These are phyloP conservation scores for Cymbomonas tetramitiformis DNA, from an alignment of 139 green algal species.

Conservation along the genomic window DNA sequence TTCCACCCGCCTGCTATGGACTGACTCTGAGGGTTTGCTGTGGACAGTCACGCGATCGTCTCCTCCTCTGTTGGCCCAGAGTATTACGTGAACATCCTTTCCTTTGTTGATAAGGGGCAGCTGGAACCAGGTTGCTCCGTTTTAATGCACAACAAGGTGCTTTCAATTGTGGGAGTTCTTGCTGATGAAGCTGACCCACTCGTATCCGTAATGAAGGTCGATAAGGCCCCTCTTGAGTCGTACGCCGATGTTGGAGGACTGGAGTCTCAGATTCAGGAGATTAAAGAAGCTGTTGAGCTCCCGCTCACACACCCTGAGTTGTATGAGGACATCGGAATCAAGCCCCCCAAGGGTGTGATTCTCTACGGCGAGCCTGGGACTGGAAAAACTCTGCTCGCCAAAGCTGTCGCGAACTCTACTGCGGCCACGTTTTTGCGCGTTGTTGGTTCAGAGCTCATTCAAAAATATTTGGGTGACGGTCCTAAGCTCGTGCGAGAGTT, in stretches of 20 bases:
- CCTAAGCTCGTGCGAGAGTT: constrained; percentile 93
- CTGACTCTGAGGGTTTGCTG: no score
- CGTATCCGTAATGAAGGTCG: constrained; percentile 98
- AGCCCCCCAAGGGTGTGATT: constrained; percentile 96
- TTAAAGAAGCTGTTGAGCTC: constrained; percentile 99
- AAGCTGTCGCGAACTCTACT: constrained; percentile 92
- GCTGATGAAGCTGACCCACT: constrained; percentile 94
- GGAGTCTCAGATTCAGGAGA: constrained; percentile 90
- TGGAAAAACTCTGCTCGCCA: constrained; percentile 92
- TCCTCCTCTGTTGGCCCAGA: constrained; percentile 83
- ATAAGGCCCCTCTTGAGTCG: constrained; percentile 87
- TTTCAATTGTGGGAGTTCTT: constrained; percentile 89
- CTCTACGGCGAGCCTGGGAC: constrained; percentile 93
- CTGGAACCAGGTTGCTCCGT: constrained; percentile 93
- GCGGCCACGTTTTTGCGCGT: constrained; percentile 91
- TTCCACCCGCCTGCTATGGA: no score
- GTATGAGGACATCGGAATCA: constrained; percentile 99
- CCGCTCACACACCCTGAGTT: constrained; percentile 95
- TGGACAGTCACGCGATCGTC: constrained; percentile 78
- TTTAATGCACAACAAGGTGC: constrained; percentile 92
- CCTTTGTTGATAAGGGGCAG: constrained; percentile 94
- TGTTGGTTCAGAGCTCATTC: constrained; percentile 88
- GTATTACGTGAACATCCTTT: constrained; percentile 96
- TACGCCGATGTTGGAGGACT: constrained; percentile 94
- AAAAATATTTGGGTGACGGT: constrained; percentile 97